Percentiles rank a stretch among this genome's conserved stretches.
phyloP scores from a whole-genome alignment of 305 asterid genomes.

The Fraxinus angustifolia region DNA sequence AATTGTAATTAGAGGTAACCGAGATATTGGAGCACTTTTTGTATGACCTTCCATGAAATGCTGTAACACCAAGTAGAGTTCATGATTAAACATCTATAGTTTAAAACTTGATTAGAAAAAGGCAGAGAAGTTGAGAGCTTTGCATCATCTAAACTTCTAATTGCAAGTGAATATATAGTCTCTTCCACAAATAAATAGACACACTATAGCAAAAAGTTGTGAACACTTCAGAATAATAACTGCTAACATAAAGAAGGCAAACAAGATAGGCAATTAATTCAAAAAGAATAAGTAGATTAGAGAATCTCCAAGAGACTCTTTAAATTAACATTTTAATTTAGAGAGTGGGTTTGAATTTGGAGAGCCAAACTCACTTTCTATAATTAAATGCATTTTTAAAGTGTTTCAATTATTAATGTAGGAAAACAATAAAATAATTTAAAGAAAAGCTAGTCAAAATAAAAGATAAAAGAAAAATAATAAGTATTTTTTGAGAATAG shows the following conservation, averaged over 20 bases:
- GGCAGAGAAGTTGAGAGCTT: constrained; percentile 5
- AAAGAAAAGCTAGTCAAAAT: too few relatives aligned
- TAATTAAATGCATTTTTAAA: too few relatives aligned
- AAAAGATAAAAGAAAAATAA: too few relatives aligned
- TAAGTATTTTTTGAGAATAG: too few relatives aligned
- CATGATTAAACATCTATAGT: constrained; percentile 28
- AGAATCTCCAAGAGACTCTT: too few relatives aligned
- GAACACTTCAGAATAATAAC: background rate
- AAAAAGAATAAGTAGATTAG: background rate
- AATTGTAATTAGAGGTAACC: constrained; percentile 82
- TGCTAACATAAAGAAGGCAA: background rate
- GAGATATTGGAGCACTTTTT: constrained; percentile 92
- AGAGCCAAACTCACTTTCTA: too few relatives aligned
- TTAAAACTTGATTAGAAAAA: constrained; percentile 4
- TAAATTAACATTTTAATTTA: too few relatives aligned
- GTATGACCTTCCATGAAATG: constrained; percentile 99
- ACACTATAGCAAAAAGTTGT: background rate
- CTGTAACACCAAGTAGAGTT: constrained; percentile 51
- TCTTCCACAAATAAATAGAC: background rate
- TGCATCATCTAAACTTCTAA: background rate
- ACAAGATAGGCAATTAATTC: background rate
- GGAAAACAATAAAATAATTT: too few relatives aligned
- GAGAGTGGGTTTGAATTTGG: too few relatives aligned
- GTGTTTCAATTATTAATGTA: too few relatives aligned
- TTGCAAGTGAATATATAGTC: background rate